Base-by-base conservation (phyloP, 495 filamentous ascomycete genomes). In the Penicillium herquei region DNA sequence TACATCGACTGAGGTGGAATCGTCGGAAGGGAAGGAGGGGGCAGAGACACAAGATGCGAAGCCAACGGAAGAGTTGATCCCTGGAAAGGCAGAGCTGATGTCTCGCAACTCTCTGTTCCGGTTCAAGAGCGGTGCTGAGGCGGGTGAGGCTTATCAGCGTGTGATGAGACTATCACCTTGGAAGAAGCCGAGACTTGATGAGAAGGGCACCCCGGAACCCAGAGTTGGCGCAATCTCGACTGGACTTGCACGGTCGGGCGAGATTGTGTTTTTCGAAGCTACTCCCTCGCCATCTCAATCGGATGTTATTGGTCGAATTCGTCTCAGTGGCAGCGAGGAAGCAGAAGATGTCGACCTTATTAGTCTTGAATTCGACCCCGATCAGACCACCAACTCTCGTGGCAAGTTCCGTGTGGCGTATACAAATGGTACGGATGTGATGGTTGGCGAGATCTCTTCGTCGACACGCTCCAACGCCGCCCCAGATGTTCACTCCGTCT, bases 191-290 rank as follows among this genome's bases (percentile, higher is more conserved):
- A 75, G 49, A 55, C 69, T 54, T 62, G 61, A 26, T 71, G 48
- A 52, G n/a, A 45, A 57, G 30, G 48, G 56, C 11, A 57, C 39
- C 30, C 37, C 30, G 13, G 40, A 54, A 35, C 45, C 78, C 35
- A 80, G 88, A 55, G 71, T 96, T 30, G 90, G 85, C 40, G 91
- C 86, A 12, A 82, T 87, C 55, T 84, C 89, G 13, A 91, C 89
- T 0, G 88, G 90, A 21, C 70, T 93, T 42, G 83, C 88, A 11
- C 84, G 82, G 37, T 75, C 86, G 16, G 81, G 79, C 11, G 87
- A 98, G 70, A 84, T 98, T 56, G 86, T 91, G 35, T 69, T 96
- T 50, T 92, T 96, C 70, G 77, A 83, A 68, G 82, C 84, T n/a
- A 83, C 77, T 26, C 66, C 77, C 32, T 77, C 74, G 12, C 81